Evolutionary conservation across 306 rosid species (phyloP).

Genomic region (Vigna trinervia): DNA sequence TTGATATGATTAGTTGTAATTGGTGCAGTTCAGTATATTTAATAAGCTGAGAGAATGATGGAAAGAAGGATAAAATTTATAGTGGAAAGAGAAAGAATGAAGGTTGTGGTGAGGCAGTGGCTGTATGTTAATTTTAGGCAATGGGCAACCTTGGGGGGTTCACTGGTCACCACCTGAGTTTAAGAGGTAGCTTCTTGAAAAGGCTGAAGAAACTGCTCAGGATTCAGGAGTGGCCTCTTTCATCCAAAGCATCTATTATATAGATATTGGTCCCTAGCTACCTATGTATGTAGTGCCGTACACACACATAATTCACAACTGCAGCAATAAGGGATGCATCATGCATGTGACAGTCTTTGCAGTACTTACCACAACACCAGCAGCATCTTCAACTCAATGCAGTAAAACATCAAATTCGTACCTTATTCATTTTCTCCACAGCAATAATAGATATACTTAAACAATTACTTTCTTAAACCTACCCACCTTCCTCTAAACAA

Average conservation of each 20-base stretch:
- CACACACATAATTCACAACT: conserved; percentile 50
- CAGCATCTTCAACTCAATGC: conserved; percentile 52
- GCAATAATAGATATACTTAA: conserved; percentile 31
- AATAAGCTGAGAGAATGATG: conserved; percentile 33
- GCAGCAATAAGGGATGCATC: conserved; percentile 55
- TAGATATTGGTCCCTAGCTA: conserved; percentile 56
- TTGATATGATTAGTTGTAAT: conserved; percentile 27
- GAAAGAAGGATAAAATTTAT: conserved; percentile 24
- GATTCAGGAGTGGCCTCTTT: conserved; percentile 43
- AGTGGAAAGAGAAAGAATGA: conserved; percentile 49
- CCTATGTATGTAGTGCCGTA: conserved; percentile 37
- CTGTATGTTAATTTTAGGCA: conserved; percentile 42
- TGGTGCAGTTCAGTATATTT: not conserved
- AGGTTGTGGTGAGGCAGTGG: conserved; percentile 11
- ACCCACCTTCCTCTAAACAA: conserved; percentile 25
- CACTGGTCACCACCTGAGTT: conserved; percentile 53
- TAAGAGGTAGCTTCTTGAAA: conserved; percentile 38
- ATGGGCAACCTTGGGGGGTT: conserved; percentile 24
- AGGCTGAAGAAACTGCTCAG: conserved; percentile 17
- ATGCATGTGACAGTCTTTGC: conserved; percentile 53
- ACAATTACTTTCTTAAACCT: conserved; percentile 48
- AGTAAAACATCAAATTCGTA: conserved; percentile 40
- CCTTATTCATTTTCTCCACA: conserved; percentile 5
- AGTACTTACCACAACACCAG: conserved; percentile 48
- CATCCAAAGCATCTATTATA: conserved; percentile 37